Evolutionary conservation across 2,329 filamentous ascomycete genomes (phyloP).

Genomic region (Aspergillus pseudoglaucus): DNA sequence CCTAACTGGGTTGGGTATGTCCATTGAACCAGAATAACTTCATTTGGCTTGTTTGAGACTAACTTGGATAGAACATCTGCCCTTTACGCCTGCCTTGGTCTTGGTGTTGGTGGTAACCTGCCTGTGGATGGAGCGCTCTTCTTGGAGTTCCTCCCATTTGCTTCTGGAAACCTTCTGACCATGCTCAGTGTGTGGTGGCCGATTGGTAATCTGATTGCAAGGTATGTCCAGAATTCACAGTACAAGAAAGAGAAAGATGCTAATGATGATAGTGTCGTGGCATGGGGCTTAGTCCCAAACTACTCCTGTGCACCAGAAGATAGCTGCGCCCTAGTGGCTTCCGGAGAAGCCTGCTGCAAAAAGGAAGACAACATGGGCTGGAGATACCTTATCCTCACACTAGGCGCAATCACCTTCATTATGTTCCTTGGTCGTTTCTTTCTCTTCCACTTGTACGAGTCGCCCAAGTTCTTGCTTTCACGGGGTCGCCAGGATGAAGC

Average conservation of each 20-base stretch:
- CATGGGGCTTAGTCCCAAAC: constrained; percentile 68
- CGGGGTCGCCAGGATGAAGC: constrained; percentile 71
- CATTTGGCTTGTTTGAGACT: background rate
- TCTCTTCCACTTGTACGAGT: constrained; percentile 75
- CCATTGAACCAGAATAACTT: constrained; percentile 5
- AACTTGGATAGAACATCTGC: constrained; percentile 45
- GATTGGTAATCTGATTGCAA: constrained; percentile 66
- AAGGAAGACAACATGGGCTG: constrained; percentile 61
- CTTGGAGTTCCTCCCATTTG: constrained; percentile 73
- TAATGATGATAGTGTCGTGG: constrained; percentile 40
- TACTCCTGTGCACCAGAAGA: constrained; percentile 46
- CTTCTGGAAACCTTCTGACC: constrained; percentile 66
- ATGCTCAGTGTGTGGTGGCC: constrained; percentile 85
- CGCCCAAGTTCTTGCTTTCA: constrained; percentile 74
- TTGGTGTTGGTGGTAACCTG: constrained; percentile 68
- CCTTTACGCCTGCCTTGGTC: constrained; percentile 56
- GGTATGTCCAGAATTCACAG: constrained; percentile 15
- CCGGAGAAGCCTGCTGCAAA: constrained; percentile 34
- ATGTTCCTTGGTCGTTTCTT: constrained; percentile 78
- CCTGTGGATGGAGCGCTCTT: constrained; percentile 76
- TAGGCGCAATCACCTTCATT: constrained; percentile 64
- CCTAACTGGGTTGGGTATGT: constrained; percentile 56
- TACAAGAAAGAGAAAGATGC: background rate
- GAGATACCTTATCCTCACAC: constrained; percentile 65
- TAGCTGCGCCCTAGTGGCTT: constrained; percentile 24